Percentiles rank a stretch among this genome's conserved stretches.
These are phyloP conservation scores for Flaveria floridana DNA, from an alignment of 140 eudicot species.

Conservation along the genomic window DNA sequence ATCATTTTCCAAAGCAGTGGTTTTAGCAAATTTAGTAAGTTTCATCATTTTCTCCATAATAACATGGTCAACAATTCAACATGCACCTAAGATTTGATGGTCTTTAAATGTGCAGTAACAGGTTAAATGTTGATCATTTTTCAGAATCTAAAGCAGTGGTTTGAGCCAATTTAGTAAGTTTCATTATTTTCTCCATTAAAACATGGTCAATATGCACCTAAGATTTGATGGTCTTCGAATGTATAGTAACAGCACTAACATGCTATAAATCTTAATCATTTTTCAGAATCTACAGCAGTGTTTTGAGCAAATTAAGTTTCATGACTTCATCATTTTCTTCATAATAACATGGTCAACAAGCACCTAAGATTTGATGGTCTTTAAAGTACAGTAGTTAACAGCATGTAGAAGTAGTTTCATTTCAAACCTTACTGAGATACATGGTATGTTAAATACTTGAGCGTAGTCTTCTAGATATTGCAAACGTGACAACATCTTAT, in stretches of 20 bases:
- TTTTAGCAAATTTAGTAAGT: background rate
- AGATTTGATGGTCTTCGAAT: background rate
- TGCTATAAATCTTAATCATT: no score
- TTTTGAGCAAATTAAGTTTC: background rate
- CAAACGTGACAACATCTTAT: background rate
- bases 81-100: background rate
- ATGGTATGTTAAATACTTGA: background rate
- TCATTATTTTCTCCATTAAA: background rate
- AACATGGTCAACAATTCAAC: background rate
- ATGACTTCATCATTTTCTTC: background rate
- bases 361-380: background rate
- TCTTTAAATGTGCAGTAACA: background rate
- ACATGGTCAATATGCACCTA: background rate
- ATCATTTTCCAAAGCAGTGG: background rate
- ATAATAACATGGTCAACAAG: background rate
- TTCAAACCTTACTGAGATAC: background rate
- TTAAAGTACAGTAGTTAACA: background rate
- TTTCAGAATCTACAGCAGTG: background rate
- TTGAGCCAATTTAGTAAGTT: background rate
- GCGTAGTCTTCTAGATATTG: constrained; percentile 4
- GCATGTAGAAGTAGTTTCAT: constrained; percentile 17
- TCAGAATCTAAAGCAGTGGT: background rate
- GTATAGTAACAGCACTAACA: background rate
- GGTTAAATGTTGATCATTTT: background rate
- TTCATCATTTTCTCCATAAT: background rate